Evolutionary conservation across 208 protist genomes (phyloP).

Genomic region (Vickermania spadyakhi): DNA sequence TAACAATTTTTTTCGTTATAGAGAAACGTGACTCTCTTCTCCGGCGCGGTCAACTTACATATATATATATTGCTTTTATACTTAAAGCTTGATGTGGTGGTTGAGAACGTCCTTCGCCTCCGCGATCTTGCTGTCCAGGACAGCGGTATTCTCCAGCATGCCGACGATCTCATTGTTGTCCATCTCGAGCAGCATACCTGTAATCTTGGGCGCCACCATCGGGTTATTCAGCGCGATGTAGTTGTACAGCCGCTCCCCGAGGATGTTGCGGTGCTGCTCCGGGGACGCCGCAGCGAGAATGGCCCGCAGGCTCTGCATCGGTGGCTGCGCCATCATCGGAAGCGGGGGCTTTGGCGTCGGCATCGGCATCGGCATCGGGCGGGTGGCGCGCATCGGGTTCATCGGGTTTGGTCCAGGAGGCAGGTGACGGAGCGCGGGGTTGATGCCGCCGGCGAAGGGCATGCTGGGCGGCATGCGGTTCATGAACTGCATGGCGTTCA

Average conservation of each 20-base stretch:
- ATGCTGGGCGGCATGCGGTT: conserved; percentile 66
- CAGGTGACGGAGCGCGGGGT: conserved; percentile 23
- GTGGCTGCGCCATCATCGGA: conserved; percentile 31
- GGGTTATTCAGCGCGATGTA: conserved; percentile 88
- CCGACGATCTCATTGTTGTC: conserved; percentile 93
- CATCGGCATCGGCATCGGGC: conserved; percentile 30
- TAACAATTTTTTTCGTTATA: no score
- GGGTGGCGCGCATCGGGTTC: conserved; percentile 50
- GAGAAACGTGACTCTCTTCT: no score
- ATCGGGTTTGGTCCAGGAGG: conserved; percentile 50
- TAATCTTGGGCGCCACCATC: conserved; percentile 95
- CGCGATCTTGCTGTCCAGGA: conserved; percentile 93
- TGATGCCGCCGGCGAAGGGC: conserved; percentile 20
- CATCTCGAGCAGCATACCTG: conserved; percentile 99
- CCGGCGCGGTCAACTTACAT: no score
- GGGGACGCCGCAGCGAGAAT: conserved; percentile 55
- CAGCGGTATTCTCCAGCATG: conserved; percentile 88
- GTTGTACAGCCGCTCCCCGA: conserved; percentile 95
- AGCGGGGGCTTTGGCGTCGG: conserved; percentile 33
- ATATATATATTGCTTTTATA: no score
- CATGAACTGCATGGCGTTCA: conserved; percentile 59
- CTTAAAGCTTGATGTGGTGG: conserved; percentile 75
- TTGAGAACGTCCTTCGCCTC: conserved; percentile 96
- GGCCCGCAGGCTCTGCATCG: conserved; percentile 46
- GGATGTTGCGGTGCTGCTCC: conserved; percentile 93